phyloP scores from a whole-genome alignment of 1,139 yeast species.

The Zygosaccharomyces sapae region DNA sequence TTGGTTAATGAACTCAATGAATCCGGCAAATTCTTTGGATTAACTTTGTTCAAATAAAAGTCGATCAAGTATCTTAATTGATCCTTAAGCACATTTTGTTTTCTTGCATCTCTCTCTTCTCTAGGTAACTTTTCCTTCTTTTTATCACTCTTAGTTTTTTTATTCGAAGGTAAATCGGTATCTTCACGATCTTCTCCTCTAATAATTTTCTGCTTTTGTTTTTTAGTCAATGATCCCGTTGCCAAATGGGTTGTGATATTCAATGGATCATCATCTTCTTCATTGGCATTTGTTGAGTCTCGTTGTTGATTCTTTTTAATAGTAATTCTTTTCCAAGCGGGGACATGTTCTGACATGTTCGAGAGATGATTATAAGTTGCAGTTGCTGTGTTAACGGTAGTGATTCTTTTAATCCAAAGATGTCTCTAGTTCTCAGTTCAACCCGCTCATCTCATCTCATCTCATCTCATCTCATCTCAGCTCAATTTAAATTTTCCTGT shows the following conservation, averaged over 20 bases:
- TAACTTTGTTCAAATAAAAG: slow-evolving; percentile 52
- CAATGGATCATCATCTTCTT: slow-evolving; percentile 36
- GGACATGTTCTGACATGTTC: slow-evolving; percentile 39
- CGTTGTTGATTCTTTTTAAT: slow-evolving; percentile 39
- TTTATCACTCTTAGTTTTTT: slow-evolving; percentile 37
- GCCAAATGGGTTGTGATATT: slow-evolving; percentile 44
- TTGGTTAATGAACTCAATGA: slow-evolving; percentile 22
- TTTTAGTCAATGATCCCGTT: slow-evolving; percentile 44
- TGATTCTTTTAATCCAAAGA: neutral
- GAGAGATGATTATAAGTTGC: neutral
- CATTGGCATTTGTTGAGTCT: slow-evolving; percentile 22
- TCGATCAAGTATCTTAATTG: slow-evolving; percentile 71
- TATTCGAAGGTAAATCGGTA: slow-evolving; percentile 18
- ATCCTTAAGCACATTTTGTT: slow-evolving; percentile 49
- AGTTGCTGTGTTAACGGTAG: neutral
- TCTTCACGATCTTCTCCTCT: slow-evolving; percentile 31
- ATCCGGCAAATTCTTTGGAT: slow-evolving; percentile 26
- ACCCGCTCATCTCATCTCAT: slow-evolving; percentile 2
- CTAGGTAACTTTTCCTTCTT: slow-evolving; percentile 76
- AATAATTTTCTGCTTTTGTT: slow-evolving; percentile 46
- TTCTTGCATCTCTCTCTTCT: slow-evolving; percentile 46
- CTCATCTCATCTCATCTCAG: neutral
- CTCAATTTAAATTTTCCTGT: neutral
- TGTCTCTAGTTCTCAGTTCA: neutral
- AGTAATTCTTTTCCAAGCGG: slow-evolving; percentile 91